A percentile compares a stretch with the other conserved stretches of the same genome.
Evolutionary conservation across 768 basidiomycete species (phyloP).

Genomic region (Pholiota conissans): DNA sequence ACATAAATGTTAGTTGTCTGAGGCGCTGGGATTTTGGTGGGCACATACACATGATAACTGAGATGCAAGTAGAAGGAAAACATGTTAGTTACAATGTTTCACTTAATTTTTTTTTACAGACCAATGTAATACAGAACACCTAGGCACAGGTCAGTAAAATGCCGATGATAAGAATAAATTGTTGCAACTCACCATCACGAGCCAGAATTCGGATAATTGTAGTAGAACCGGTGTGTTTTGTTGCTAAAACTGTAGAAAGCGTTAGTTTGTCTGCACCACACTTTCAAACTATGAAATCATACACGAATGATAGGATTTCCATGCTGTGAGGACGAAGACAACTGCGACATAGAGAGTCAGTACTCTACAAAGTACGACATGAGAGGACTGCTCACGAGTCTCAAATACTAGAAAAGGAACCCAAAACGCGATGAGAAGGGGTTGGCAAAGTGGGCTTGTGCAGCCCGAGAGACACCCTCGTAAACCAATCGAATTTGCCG

Average conservation of each 20-base stretch:
- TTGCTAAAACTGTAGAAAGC: neutral
- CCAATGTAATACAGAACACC: conserved; percentile 28
- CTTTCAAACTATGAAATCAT: neutral
- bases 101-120: conserved; percentile 18
- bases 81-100: too few species aligned
- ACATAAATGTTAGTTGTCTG: neutral
- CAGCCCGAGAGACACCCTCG: conserved; percentile 23
- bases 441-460: conserved; percentile 17
- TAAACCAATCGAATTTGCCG: conserved; percentile 15
- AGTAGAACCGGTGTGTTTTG: conserved; percentile 6
- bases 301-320: conserved; percentile 21
- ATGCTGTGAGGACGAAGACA: conserved; percentile 21
- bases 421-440: conserved; percentile 23
- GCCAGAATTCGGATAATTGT: conserved; percentile 15
- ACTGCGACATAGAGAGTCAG: conserved; percentile 4
- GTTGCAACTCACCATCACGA: conserved; percentile 10
- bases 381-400: conserved; percentile 13
- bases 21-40: neutral
- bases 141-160: neutral
- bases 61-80: too few species aligned
- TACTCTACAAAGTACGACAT: too few species aligned
- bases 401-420: conserved; percentile 21
- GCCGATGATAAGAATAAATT: neutral
- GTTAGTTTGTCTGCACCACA: too few species aligned
- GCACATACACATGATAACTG: conserved; percentile 25